phyloP scores from a whole-genome alignment of 805 yeast species.

The Ogataea salicorniae region DNA sequence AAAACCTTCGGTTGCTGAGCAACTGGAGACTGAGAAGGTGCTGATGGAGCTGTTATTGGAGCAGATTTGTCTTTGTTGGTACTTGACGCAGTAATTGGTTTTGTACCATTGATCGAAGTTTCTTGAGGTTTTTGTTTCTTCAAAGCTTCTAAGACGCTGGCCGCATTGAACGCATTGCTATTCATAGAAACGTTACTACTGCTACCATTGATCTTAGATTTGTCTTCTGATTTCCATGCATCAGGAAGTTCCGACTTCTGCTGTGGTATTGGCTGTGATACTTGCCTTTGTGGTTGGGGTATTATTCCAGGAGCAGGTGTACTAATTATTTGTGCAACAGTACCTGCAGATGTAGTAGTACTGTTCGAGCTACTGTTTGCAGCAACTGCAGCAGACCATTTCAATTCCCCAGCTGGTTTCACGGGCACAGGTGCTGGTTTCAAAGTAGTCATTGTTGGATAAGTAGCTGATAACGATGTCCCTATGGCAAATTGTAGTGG shows the following conservation, averaged over 20 bases:
- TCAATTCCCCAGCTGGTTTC: conserved; percentile 27
- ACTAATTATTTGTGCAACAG: background rate
- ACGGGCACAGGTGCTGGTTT: conserved; percentile 34
- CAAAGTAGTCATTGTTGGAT: conserved; percentile 25
- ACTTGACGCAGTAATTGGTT: conserved; percentile 3
- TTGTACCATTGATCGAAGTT: background rate
- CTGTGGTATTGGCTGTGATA: conserved; percentile 2
- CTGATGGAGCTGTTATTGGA: background rate
- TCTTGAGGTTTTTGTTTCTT: conserved; percentile 31
- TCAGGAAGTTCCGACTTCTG: background rate
- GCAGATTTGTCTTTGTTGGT: conserved; percentile 2
- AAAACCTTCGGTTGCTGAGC: background rate
- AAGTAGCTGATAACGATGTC: conserved; percentile 2
- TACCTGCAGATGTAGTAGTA: background rate
- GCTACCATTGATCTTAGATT: too few species aligned
- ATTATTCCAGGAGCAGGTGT: conserved; percentile 2
- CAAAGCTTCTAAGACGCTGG: conserved; percentile 33
- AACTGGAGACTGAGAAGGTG: background rate
- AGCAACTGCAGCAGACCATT: conserved; percentile 32
- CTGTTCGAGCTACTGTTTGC: conserved; percentile 6
- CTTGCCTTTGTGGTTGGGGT: background rate
- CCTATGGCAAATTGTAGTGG: conserved; percentile 12
- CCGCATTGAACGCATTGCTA: conserved; percentile 31
- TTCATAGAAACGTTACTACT: conserved; percentile 10
- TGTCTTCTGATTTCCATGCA: too few species aligned